phyloP scores from a whole-genome alignment of 441 rosid species.

The Geranium incanum region DNA sequence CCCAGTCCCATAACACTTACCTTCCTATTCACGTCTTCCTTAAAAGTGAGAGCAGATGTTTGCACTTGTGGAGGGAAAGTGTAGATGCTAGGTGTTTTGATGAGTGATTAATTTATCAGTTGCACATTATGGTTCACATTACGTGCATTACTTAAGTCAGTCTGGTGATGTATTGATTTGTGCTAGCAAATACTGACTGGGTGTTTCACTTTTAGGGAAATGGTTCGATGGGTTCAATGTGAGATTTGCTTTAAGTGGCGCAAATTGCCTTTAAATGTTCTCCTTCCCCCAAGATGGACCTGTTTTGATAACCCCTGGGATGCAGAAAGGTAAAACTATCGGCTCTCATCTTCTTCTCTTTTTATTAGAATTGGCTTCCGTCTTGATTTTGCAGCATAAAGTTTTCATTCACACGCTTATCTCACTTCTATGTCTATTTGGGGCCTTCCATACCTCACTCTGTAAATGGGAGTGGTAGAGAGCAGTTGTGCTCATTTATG shows the following conservation, averaged over 20 bases:
- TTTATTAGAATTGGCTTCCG: too few species aligned
- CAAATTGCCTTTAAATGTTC: constrained; percentile 49
- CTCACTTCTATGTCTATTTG: background rate
- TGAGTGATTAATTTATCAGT: background rate
- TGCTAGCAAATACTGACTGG: background rate
- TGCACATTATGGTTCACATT: background rate
- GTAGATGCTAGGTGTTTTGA: background rate
- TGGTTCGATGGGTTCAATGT: constrained; percentile 68
- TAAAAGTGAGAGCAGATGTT: background rate
- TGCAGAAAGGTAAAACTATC: constrained; percentile 46
- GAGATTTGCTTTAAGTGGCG: constrained; percentile 79
- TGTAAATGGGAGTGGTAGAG: background rate
- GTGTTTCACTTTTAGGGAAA: constrained; percentile 35
- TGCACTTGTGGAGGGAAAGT: background rate
- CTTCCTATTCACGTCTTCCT: background rate
- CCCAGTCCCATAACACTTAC: background rate
- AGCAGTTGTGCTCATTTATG: background rate
- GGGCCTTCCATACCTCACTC: background rate
- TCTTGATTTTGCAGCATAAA: background rate
- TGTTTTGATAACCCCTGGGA: constrained; percentile 61
- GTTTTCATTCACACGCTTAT: background rate
- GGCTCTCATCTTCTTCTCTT: constrained; percentile 6
- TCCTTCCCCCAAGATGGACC: constrained; percentile 66
- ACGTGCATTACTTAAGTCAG: background rate
- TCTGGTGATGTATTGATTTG: background rate